Evolutionary conservation across 495 filamentous ascomycete species (phyloP), one percentile per base, ranked within the genome.

Genomic region (Xylaria flabelliformis): DNA sequence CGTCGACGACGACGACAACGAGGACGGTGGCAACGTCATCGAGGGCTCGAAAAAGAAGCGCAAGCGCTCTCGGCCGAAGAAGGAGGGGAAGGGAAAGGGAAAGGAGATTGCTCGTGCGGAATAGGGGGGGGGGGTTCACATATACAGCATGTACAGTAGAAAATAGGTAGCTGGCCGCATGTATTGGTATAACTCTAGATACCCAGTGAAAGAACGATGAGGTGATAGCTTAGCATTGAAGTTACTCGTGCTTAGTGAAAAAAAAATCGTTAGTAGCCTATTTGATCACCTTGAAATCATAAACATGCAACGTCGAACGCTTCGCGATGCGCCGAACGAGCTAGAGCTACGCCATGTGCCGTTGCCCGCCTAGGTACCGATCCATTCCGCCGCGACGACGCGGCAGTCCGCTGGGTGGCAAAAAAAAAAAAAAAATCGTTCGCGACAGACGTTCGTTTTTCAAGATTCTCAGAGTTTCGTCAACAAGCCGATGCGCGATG

Each of bases 41-140:
- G 75, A 79, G 36, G 73, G 77, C 34, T 77, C 74, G 75, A 81
- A 82, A 80, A 85, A 85, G 79, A 85, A 81, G 79, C 79, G 85
- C 69, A 86, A 85, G 82, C 79, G 84, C 69, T 82, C 80, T 5
- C 82, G 82, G 74, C 75, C 73, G 6, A 82, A 83, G 75, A 80
- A 74, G 65, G 69, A 64, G 29, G 74, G n/a, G 5, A 77, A 78
- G 36, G 75, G 78, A 39, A 77, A 78, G 36, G 75, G 78, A 39
- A 76, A 71, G 34, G 73, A 73, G 48, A 62, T 32, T 15, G 76
- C 74, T 34, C 71, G 58, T 62, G 73, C n/a, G 19, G 76, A 69
- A 61, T 72, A 56, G 46, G 12, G 6, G 8, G 12, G 6, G 8
- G 36, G 36, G 4, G 4, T 61, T 64, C 21, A 34, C 51, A 10